These are phyloP conservation scores for Amauroascus verrucosus DNA, from an alignment of 2,329 filamentous ascomycete species.

Conservation along the genomic window DNA sequence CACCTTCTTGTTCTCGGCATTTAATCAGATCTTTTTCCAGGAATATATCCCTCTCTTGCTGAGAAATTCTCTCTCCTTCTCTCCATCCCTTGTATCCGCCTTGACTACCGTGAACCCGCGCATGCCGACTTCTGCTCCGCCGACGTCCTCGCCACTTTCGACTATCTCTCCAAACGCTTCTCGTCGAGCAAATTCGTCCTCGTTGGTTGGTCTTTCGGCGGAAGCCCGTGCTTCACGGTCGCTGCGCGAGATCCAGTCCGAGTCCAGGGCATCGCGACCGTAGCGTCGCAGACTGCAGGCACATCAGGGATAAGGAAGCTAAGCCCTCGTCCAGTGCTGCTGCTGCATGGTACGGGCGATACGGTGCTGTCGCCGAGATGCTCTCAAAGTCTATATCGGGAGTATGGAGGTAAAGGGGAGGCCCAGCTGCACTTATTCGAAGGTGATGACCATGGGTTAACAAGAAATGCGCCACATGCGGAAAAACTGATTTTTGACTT, in stretches of 20 bases:
- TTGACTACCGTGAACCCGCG: constrained; percentile 35
- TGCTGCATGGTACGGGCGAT: constrained; percentile 35
- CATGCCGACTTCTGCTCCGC: constrained; percentile 27
- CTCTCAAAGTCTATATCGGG: constrained; percentile 28
- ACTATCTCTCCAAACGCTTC: constrained; percentile 26
- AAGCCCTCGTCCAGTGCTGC: constrained; percentile 28
- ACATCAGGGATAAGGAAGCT: constrained; percentile 27
- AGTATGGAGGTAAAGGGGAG: constrained; percentile 28
- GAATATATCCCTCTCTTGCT: constrained; percentile 32
- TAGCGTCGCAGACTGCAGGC: constrained; percentile 33
- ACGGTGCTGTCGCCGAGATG: constrained; percentile 27
- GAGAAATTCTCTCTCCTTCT: constrained; percentile 34
- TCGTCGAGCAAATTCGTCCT: constrained; percentile 30
- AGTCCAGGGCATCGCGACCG: constrained; percentile 30
- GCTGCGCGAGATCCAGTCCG: constrained; percentile 25
- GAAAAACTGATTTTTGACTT: constrained; percentile 35
- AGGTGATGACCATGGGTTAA: constrained; percentile 36
- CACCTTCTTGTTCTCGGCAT: neutral
- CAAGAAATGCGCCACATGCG: constrained; percentile 27
- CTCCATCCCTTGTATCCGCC: constrained; percentile 32
- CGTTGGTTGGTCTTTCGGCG: constrained; percentile 37
- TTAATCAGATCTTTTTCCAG: constrained; percentile 11
- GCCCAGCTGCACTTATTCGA: constrained; percentile 32
- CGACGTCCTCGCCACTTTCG: constrained; percentile 31
- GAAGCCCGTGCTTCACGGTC: constrained; percentile 34